Base-by-base conservation (phyloP, 73 alveolate genomes). In the Blepharisma japonicum region DNA sequence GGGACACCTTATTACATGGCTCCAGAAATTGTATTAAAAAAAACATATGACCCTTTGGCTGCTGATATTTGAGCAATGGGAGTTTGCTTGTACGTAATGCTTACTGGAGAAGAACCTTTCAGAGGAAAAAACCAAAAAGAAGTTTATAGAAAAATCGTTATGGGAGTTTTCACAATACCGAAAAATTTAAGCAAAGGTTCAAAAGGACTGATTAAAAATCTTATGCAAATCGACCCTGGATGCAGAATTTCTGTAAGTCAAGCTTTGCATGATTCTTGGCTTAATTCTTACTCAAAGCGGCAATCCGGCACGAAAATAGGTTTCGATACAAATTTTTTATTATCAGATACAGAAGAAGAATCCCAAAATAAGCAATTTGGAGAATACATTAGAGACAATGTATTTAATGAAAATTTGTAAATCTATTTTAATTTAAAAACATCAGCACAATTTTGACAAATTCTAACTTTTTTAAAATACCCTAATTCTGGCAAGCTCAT, bases 1-100 rank as follows among this genome's bases (percentile, higher is more conserved):
- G 99, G 99, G 9, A 95, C 99, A 21, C 98, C 98, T 6, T 80
- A 93, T 20, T 95, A 93, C 77, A 95, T 95, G 99, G 94, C 99
- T 6, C 99, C 99, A 0, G 99, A 95, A 87, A 83, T 95, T 20
- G 95, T 85, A 7, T 46, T 45, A 9, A 56, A 85, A 66, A 53
- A 80, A n/a, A 86, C 83, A 42, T 85, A 81, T 56, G 77, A 71
- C 21, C 86, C 86, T 21, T 78, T 78, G 38, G 86, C 90, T 3
- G 84, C 90, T 14, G 92, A 85, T 71, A 77, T 85, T 72, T 85
- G 92, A 85, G 86, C 87, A 6, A 53, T 80, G 23, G 92, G 92
- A 7, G 88, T 85, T 8, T 55, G 82, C 39, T 39, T 81, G 4
- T 85, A 81, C 68, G 85, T 81, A 5, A 25, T 85, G 77, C 85